Conservation (phyloP, 495 filamentous ascomycete genomes). For the Pseudoneurospora amorphoporcata region DNA sequence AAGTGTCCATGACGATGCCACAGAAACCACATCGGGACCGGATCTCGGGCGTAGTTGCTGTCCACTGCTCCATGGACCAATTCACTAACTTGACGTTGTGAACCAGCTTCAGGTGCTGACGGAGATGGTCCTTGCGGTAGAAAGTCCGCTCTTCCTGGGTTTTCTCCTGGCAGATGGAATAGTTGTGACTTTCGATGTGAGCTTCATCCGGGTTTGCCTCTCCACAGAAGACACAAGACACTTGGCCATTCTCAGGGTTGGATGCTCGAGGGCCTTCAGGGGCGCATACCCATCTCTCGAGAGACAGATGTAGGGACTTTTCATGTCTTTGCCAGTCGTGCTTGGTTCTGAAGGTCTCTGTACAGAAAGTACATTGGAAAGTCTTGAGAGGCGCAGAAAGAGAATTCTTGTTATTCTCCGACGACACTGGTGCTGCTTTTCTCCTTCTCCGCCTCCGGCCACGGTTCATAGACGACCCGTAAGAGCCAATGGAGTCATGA, state of each 20-base stretch:
- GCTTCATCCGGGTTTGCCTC: slow-evolving; percentile 43
- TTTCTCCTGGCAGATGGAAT: slow-evolving; percentile 53
- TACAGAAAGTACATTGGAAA: slow-evolving; percentile 81
- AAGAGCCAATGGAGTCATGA: slow-evolving; percentile 55
- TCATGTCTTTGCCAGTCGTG: slow-evolving; percentile 82
- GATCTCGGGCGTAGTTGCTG: slow-evolving; percentile 45
- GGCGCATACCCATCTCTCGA: slow-evolving; percentile 73
- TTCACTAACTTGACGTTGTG: slow-evolving; percentile 53
- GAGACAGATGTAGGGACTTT: slow-evolving; percentile 64
- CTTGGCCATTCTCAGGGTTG: slow-evolving; percentile 35
- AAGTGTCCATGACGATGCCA: slow-evolving; percentile 46
- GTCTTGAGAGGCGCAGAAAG: slow-evolving; percentile 36
- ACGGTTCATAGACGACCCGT: slow-evolving; percentile 43
- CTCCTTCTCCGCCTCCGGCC: slow-evolving; percentile 62
- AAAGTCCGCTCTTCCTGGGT: slow-evolving; percentile 60
- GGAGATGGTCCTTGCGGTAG: slow-evolving; percentile 74
- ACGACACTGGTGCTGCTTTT: slow-evolving; percentile 16
- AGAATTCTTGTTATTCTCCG: slow-evolving; percentile 4
- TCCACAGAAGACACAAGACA: slow-evolving; percentile 61
- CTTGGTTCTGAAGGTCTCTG: slow-evolving; percentile 68
- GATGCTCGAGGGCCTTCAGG: slow-evolving; percentile 50
- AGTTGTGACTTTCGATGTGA: slow-evolving; percentile 64
- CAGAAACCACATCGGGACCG: slow-evolving; percentile 67
- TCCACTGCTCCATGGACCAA: slow-evolving; percentile 62
- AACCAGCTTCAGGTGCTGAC: slow-evolving; percentile 71